Conservation (phyloP, 148 eudicot species). For the Arbutus unedo region DNA sequence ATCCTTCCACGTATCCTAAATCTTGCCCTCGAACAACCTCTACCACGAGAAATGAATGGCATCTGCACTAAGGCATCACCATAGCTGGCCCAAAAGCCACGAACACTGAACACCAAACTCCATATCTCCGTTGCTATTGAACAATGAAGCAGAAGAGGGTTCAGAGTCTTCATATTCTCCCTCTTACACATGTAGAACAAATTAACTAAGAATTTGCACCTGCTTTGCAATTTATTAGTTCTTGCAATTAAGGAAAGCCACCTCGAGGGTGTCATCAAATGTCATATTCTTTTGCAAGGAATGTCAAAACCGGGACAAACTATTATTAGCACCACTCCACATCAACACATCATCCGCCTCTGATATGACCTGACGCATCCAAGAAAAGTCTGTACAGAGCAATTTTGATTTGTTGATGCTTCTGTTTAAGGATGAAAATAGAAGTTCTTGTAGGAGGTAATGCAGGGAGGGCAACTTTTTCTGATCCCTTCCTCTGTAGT, state of each 20-base stretch:
- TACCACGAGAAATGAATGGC: no score
- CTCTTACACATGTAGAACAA: neutral
- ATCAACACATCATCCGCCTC: neutral
- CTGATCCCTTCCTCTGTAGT: neutral
- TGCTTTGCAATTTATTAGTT: neutral
- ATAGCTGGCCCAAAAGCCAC: no score
- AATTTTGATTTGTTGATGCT: neutral
- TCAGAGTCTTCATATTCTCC: neutral
- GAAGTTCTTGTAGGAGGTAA: neutral
- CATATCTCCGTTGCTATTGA: neutral
- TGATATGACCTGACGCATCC: no score
- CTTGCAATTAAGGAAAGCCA: neutral
- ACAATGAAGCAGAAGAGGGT: neutral
- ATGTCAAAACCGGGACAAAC: neutral
- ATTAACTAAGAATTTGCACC: neutral
- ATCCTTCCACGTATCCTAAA: no score
- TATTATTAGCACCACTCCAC: neutral
- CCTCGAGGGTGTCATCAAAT: neutral
- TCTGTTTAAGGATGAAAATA: neutral
- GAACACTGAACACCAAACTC: no score
- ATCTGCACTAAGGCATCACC: no score
- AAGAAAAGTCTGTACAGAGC: neutral
- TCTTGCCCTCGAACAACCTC: no score
- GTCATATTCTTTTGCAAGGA: neutral
- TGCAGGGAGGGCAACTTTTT: neutral